Base-by-base conservation (phyloP, 1,284 basidiomycete genomes). In the Sanghuangporus sanghuang region DNA sequence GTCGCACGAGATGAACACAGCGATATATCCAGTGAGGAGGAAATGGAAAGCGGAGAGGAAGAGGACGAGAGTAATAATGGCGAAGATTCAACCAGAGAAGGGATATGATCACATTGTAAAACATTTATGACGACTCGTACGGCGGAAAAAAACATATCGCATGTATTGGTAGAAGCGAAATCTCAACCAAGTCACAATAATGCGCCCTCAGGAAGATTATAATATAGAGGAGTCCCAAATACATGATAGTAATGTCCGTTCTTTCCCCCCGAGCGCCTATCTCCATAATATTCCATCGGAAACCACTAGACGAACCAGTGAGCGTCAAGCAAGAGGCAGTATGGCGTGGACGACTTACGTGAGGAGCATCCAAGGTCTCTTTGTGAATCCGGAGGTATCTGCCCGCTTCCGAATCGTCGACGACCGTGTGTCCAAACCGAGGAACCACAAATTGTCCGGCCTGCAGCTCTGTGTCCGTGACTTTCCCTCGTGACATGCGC, bases 371-470 rank as follows among this genome's bases (percentile, higher is more conserved):
- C 18, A 93, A 73, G 46, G 84, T 81, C 66, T 88, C 84, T 70
- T 92, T 92, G 66, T 75, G 81, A 0, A 84, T 76, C 53, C 91
- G 83, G 61, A 86, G 74, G 73, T 93, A 92, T 59, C 88, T 80
- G 7, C 88, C 85, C 21, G 78, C 75, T 57, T 81, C 73, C 0
- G 81, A 79, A n/a, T 90, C 84, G 68, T 92, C 85, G 23, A 76
- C 75, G 3, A 86, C 80, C 18, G 71, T 72, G 64, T 75, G 67
- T 0, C 83, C 87, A 58, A 85, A 79, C 57, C 77, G 80, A 0
- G 91, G 90, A 7, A 94, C 73, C 56, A 90, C 79, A 70, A 93
- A 95, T 74, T 92, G 91, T 27, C 87, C 92, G 49, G 94, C 85
- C 75, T 92, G 88, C 54, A 89, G 77, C 69, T 91, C 89, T 3